These are phyloP conservation scores for Cladosporium sp. DNA, from an alignment of 2,329 filamentous ascomycete species.

Conservation along the genomic window DNA sequence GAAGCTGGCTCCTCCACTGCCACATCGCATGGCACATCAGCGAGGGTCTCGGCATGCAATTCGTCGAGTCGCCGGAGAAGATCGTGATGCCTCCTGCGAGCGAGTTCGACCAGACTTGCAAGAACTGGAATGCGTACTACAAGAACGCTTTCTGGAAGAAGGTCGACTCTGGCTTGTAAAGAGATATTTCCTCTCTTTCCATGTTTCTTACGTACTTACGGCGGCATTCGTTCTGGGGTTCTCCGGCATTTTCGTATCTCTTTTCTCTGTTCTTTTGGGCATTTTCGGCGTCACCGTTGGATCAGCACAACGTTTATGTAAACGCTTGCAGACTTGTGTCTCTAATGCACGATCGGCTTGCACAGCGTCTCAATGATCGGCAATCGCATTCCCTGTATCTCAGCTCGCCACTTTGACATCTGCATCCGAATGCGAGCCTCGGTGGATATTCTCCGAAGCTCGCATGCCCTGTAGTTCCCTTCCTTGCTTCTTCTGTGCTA, in stretches of 20 bases:
- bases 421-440: neutral
- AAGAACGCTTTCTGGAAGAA: conserved; percentile 24
- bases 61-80: conserved; percentile 28
- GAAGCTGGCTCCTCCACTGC: conserved; percentile 44
- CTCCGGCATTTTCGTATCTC: conserved; percentile 4
- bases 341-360: neutral
- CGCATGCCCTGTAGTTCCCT: neutral
- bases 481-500: neutral
- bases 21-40: conserved; percentile 34
- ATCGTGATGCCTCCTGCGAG: conserved; percentile 21
- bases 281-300: neutral
- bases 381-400: neutral
- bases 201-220: neutral
- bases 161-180: conserved; percentile 32
- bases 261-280: neutral
- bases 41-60: conserved; percentile 31
- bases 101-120: conserved; percentile 28
- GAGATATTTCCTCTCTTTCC: neutral
- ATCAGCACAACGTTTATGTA: neutral
- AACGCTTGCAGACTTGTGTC: neutral
- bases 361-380: neutral
- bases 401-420: neutral
- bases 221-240: neutral
- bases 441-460: neutral
- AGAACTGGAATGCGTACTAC: conserved; percentile 26